Evolutionary conservation across 1,284 basidiomycete genomes (phyloP).

Genomic region (Ceratobasidium sp.): DNA sequence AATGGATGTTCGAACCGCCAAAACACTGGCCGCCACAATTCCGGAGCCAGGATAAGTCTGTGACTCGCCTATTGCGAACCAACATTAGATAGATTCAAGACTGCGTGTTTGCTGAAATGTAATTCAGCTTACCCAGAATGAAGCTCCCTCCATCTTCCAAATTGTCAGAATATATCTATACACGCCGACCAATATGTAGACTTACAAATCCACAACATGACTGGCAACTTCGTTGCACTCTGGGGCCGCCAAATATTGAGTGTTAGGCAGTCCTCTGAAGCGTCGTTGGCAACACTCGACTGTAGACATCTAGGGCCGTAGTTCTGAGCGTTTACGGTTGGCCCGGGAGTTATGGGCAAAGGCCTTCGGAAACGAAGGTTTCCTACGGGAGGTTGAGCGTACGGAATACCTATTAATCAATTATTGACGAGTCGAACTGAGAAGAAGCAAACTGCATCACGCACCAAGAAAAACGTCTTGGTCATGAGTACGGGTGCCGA

Average conservation of each 20-base stretch:
- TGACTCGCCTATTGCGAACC: not conserved
- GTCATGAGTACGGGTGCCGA: not conserved
- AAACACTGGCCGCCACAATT: slow-evolving; percentile 10
- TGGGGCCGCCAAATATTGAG: slow-evolving; percentile 44
- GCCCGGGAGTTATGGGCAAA: slow-evolving; percentile 51
- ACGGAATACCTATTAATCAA: slow-evolving; percentile 67
- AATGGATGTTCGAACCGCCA: not conserved
- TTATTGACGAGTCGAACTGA: slow-evolving; percentile 53
- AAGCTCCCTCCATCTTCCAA: slow-evolving; percentile 30
- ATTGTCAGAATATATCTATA: not conserved
- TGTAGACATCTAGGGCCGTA: slow-evolving; percentile 14
- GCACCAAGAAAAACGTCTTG: slow-evolving; percentile 32
- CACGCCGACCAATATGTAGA: not conserved
- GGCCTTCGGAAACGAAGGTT: slow-evolving; percentile 61
- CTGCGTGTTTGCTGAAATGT: not conserved
- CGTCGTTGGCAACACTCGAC: not conserved
- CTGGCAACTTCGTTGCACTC: slow-evolving; percentile 26
- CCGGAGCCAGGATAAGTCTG: slow-evolving; percentile 21
- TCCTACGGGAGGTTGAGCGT: slow-evolving; percentile 61
- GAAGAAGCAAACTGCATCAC: not conserved
- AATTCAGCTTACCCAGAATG: slow-evolving; percentile 18
- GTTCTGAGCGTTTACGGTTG: slow-evolving; percentile 5
- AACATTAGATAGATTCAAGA: not conserved
- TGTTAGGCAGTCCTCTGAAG: slow-evolving; percentile 44
- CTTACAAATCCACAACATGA: slow-evolving; percentile 46